Base-by-base conservation (phyloP, 1,284 basidiomycete genomes). In the Rhodotorula sp. region DNA sequence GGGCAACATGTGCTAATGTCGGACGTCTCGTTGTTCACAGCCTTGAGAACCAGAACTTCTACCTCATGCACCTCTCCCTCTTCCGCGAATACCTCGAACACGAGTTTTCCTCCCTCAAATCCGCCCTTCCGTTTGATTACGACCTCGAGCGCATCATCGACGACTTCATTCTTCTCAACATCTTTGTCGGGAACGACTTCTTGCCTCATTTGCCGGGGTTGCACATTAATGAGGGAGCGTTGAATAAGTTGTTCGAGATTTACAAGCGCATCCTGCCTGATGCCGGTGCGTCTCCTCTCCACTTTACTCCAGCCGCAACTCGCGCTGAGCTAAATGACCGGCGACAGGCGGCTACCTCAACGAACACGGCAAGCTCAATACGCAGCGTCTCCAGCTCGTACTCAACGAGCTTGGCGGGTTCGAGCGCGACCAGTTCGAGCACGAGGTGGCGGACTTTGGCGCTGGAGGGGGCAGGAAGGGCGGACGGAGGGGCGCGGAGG, bases 141-240 rank as follows among this genome's bases (percentile, higher is more conserved):
- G 90, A 85, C 77, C 86, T 98, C 66, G 95, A 99, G 80, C 87
- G 90, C 46, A 86, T 99, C 80, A 96, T 99, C 79, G 95, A 99
- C 81, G 95, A 99, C 82, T 98, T 98, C 81, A 91, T 99, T 77
- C 84, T 99, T 22, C 87, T 99, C 76, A 92, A 93, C 57, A 92
- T 97, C 59, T 98, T 99, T 77, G 89, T 98, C 62, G 95, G 94
- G 46, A 99, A 98, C 80, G 94, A 98, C 82, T 98, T 98, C 82
- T 82, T 99, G 75, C 95, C 95, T 13, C 92, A 99, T 82, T 82
- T 99, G 62, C 96, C 95, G 10, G 94, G 96, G 79, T 81, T 99
- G 52, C 96, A 99, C 79, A 99, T 99, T 80, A 94, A 98, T 79
- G 92, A 97, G 81, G 96, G 97, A 77, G 95, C 92, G 7, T 81